Percentiles rank a stretch among this genome's conserved stretches.
Evolutionary conservation across 106 monocot species (phyloP).

Genomic region (Acorus gramineus): DNA sequence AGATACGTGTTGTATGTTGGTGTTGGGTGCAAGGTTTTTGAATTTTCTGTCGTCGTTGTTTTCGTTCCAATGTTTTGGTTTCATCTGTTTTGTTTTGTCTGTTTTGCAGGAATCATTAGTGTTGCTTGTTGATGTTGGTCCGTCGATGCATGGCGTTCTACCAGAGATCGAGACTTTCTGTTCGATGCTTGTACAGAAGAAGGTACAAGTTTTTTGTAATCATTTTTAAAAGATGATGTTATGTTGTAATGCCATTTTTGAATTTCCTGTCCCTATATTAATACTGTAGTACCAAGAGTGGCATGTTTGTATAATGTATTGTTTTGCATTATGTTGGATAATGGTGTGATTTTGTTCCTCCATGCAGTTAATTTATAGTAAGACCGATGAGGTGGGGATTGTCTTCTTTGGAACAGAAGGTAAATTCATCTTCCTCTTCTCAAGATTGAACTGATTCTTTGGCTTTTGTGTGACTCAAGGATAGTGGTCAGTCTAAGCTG

Average conservation of each 20-base stretch:
- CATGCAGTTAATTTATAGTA: conserved; percentile 71
- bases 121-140: conserved; percentile 80
- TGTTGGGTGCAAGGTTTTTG: too few relatives aligned
- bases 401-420: conserved; percentile 88
- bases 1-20: too few relatives aligned
- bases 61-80: too few relatives aligned
- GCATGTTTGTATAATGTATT: not conserved
- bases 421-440: conserved; percentile 9
- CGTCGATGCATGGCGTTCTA: conserved; percentile 73
- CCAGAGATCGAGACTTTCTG: conserved; percentile 67
- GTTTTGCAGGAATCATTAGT: conserved; percentile 61
- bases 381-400: conserved; percentile 78
- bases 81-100: not conserved
- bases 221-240: too few relatives aligned
- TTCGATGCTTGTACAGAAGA: conserved; percentile 78
- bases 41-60: too few relatives aligned
- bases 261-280: not conserved
- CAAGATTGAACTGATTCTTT: not conserved
- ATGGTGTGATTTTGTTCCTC: conserved; percentile 1
- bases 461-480: too few relatives aligned
- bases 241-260: not conserved
- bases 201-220: conserved; percentile 31
- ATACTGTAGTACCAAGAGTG: not conserved
- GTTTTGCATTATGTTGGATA: too few relatives aligned
- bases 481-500: too few relatives aligned